Evolutionary conservation across 495 filamentous ascomycete genomes (phyloP).

Genomic region (Rhypophila decipiens): DNA sequence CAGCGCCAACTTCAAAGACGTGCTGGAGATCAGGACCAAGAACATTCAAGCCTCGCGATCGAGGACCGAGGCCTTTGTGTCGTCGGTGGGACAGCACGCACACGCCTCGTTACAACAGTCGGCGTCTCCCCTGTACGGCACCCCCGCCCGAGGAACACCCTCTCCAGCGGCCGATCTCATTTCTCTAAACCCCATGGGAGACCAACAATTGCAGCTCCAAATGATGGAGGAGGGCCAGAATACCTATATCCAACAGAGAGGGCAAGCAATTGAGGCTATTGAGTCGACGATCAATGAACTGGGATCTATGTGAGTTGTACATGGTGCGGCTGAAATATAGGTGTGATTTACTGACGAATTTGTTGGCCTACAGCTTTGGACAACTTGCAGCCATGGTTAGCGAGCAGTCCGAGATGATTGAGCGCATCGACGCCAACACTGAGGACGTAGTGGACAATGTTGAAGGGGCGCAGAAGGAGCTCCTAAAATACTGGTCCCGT

Average conservation of each 20-base stretch:
- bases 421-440: conserved; percentile 92
- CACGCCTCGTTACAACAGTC: conserved; percentile 54
- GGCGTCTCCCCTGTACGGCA: conserved; percentile 79
- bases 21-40: conserved; percentile 92
- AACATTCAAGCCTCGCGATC: conserved; percentile 94
- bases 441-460: conserved; percentile 82
- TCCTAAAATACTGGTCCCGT: conserved; percentile 93
- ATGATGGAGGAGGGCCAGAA: conserved; percentile 95
- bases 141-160: conserved; percentile 58
- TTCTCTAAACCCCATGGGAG: conserved; percentile 75
- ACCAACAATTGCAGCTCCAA: conserved; percentile 81
- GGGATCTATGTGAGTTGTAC: conserved; percentile 68
- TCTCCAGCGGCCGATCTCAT: conserved; percentile 64
- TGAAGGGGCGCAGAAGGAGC: conserved; percentile 85
- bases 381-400: conserved; percentile 96
- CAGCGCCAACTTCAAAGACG: conserved; percentile 90
- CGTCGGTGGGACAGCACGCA: conserved; percentile 70
- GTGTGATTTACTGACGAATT: conserved; percentile 2
- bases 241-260: conserved; percentile 84
- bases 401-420: conserved; percentile 93
- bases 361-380: conserved; percentile 54
- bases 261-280: conserved; percentile 94
- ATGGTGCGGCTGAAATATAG: too few relatives aligned
- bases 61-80: conserved; percentile 93
- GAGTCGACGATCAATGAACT: conserved; percentile 92